A percentile compares a stretch with the other conserved stretches of the same genome.
Evolutionary conservation across 208 protist genomes (phyloP).

Genomic region (Trypanosoma platydactyli): DNA sequence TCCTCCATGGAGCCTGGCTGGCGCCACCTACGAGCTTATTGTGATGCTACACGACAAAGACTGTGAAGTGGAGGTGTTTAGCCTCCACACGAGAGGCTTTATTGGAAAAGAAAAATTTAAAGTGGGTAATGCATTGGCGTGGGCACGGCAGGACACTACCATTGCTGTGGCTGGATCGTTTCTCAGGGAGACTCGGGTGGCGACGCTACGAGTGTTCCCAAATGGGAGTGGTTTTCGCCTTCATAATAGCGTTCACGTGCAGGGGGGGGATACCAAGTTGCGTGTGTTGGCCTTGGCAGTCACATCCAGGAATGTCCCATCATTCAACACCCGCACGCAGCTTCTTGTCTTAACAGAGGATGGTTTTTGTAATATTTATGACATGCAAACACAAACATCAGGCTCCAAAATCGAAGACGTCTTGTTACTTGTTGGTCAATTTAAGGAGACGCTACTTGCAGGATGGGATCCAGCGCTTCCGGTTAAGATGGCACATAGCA

Average conservation of each 20-base stretch:
- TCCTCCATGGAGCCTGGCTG: conserved; percentile 46
- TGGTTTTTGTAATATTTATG: conserved; percentile 54
- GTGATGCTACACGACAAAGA: conserved; percentile 52
- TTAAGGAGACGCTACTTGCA: conserved; percentile 60
- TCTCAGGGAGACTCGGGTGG: conserved; percentile 62
- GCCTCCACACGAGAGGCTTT: conserved; percentile 26
- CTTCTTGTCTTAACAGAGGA: conserved; percentile 64
- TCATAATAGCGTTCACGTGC: conserved; percentile 20
- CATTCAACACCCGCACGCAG: conserved; percentile 73
- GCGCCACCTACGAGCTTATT: conserved; percentile 35
- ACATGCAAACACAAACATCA: conserved; percentile 42
- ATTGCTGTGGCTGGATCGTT: conserved; percentile 78
- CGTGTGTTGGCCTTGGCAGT: conserved; percentile 52
- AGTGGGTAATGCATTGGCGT: conserved; percentile 67
- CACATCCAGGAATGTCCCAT: conserved; percentile 40
- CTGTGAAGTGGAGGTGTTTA: conserved; percentile 67
- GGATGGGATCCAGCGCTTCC: conserved; percentile 39
- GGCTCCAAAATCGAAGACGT: conserved; percentile 24
- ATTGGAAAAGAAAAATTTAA: conserved; percentile 70
- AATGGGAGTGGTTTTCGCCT: conserved; percentile 24
- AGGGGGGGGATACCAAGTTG: conserved; percentile 27
- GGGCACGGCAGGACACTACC: conserved; percentile 41
- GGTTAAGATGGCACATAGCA: conserved; percentile 45
- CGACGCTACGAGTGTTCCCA: conserved; percentile 41
- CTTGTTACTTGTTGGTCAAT: conserved; percentile 19